These are phyloP conservation scores for Bipolaris oryzae DNA, from an alignment of 2,329 filamentous ascomycete species.

Conservation along the genomic window DNA sequence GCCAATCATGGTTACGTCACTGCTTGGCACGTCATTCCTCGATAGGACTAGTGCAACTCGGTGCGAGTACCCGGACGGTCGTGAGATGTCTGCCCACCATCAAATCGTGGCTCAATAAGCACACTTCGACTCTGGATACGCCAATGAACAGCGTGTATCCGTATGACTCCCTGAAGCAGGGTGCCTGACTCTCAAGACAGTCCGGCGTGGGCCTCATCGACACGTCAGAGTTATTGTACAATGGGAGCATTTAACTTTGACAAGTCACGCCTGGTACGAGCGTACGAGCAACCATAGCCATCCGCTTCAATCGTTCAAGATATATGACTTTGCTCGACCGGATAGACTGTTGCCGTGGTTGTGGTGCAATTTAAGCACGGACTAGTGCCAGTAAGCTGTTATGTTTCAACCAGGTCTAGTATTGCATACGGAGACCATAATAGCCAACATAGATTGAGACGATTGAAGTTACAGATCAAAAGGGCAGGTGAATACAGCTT, in stretches of 20 bases:
- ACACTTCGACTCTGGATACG: background rate
- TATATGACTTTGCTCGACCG: too few relatives aligned
- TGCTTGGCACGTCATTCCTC: background rate
- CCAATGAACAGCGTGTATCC: slow-evolving; percentile 1
- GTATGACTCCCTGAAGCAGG: background rate
- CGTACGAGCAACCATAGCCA: too few relatives aligned
- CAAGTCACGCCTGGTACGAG: background rate
- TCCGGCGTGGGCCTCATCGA: slow-evolving; percentile 2
- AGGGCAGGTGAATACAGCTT: background rate
- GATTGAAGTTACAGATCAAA: too few relatives aligned
- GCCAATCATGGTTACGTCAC: slow-evolving; percentile 21
- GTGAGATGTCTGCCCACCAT: slow-evolving; percentile 12
- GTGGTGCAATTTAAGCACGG: too few relatives aligned
- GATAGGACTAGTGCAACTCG: background rate
- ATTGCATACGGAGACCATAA: too few relatives aligned
- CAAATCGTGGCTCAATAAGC: background rate
- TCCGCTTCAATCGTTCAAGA: too few relatives aligned
- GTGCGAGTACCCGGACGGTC: slow-evolving; percentile 5
- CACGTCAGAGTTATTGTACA: slow-evolving; percentile 15
- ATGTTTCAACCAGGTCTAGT: too few relatives aligned
- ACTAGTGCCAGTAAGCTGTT: too few relatives aligned
- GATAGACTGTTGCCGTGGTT: too few relatives aligned
- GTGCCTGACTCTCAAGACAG: background rate
- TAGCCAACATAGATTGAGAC: too few relatives aligned
- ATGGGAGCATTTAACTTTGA: background rate